Evolutionary conservation across 495 filamentous ascomycete species (phyloP), one percentile per base, ranked within the genome.

Genomic region (Collariella sp.): DNA sequence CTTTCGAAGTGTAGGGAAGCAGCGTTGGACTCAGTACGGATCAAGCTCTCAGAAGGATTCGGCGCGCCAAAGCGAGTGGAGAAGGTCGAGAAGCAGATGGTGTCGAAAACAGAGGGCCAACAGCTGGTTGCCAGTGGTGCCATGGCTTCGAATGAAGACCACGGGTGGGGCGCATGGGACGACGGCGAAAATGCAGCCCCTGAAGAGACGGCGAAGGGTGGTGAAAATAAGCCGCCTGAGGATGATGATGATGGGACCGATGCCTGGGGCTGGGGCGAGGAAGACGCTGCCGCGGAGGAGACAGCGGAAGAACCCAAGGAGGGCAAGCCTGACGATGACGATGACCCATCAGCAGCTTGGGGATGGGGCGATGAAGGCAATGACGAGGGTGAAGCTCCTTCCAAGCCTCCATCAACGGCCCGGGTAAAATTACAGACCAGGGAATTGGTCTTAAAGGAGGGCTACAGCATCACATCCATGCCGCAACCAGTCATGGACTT

Each of bases 391-490:
- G 36, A 62, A 29, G 26, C 24, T 29, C n/a, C 53, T 16, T 19
- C 38, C 43, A 57, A 66, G n/a, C 39, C 61, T 11, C 55, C 59
- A 24, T 19, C 52, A 18, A n/a, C 63, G 33, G 50, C 41, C 15
- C 20, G 16, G n/a, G 5, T 60, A 22, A 24, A 55, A 40, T 52
- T 56, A 16, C 54, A 69, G 34, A 72, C 70, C 1, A 67, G 69
- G 15, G 74, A 78, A 57, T 67, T 97, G 50, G 91, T 85, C 0
- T 70, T 98, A 47, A 88, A 77, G 59, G 93, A 98, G 69, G 83
- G 75, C 2, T 96, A 95, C 69, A 90, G 83, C 50, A 83, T 93
- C 24, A 95, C 91, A 9, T 83, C 86, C 24, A 82, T 96, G 56
- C 93, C 93, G 1, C 82, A 87, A 45, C 77, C 81, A 3, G 77